Base-by-base conservation (phyloP, 1,284 basidiomycete species). In the Heterobasidion parviporum region DNA sequence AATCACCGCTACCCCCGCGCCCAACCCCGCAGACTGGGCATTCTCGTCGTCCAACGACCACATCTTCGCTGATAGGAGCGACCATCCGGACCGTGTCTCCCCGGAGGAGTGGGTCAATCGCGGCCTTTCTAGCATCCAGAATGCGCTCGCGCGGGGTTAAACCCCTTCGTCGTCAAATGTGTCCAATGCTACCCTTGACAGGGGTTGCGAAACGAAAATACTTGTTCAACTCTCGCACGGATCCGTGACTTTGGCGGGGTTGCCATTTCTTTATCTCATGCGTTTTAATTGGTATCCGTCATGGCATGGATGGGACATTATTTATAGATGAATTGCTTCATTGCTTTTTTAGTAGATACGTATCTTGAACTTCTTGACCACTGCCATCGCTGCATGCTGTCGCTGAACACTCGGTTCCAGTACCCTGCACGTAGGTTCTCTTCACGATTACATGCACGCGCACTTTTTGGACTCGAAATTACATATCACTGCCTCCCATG, bases 1-100 rank as follows among this genome's bases (percentile, higher is more conserved):
- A 7, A 74, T 85, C 55, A 80, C 79, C 4, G 76, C 80, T 3
- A 72, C 75, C 49, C 74, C 79, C 6, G 71, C 80, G n/a, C 83
- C 83, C 15, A 74, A 82, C 63, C 78, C 80, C 36, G 67, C 72
- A 34, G 66, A 69, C 41, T 85, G 84, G 82, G 78, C 74, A 16
- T 86, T 85, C 65, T 75, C 76, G 41, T 68, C 74, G 41, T 76
- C 78, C 62, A 86, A 87, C 62, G 77, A 85, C 65, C 65, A 78
- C 44, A 57, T 85, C 52, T 81, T 85, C 63, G 38, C 52, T 3
- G 65, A 41, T 41, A 10, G 38, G 12, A 41, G 38, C 7, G 38
- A 41, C 12, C 38, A 41, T n/a, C 6, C 67, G 14, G 77, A 79
- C 52, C 74, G 76, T 20, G 65, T 75, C 10, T 59, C 74, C 2